Conservation (phyloP, 495 filamentous ascomycete species). For the Talaromyces trachyspermus region DNA sequence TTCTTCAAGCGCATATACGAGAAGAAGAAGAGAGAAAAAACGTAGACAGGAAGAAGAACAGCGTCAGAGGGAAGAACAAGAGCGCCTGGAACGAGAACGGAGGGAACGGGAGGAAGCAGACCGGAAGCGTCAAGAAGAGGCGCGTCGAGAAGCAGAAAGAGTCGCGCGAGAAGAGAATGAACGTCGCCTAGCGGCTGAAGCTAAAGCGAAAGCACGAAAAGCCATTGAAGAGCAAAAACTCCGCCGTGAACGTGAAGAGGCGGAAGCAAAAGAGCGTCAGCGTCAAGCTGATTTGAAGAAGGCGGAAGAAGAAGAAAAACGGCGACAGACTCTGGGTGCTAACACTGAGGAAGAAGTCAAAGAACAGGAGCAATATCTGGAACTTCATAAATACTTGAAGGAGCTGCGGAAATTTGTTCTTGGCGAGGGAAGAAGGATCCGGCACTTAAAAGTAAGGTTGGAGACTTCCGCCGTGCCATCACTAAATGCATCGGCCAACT, state of each 20-base stretch:
- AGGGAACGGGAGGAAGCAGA: conserved; percentile 44
- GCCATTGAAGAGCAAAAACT: conserved; percentile 21
- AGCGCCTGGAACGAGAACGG: conserved; percentile 32
- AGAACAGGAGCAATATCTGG: conserved; percentile 53
- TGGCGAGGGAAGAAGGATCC: conserved; percentile 40
- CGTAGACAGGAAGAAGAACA: conserved; percentile 29
- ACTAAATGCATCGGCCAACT: conserved; percentile 68
- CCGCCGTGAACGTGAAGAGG: conserved; percentile 28
- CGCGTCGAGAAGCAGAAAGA: conserved; percentile 27
- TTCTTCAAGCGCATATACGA: conserved; percentile 25
- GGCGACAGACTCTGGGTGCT: conserved; percentile 24
- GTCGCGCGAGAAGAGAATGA: conserved; percentile 13
- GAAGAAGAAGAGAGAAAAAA: conserved; percentile 29
- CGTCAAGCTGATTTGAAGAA: conserved; percentile 16
- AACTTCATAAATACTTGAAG: conserved; percentile 70
- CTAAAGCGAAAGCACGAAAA: conserved; percentile 18
- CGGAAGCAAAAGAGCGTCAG: conserved; percentile 26
- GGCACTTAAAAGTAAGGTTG: conserved; percentile 55
- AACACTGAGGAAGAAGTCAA: conserved; percentile 29
- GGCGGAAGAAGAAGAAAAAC: conserved; percentile 23
- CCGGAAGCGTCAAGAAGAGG: conserved; percentile 29
- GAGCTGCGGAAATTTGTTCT: conserved; percentile 52
- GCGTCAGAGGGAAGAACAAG: conserved; percentile 17
- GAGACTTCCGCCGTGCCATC: conserved; percentile 67
- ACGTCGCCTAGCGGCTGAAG: conserved; percentile 23